These are phyloP conservation scores for Colletotrichum agaves DNA, from an alignment of 2,329 filamentous ascomycete genomes.

Conservation along the genomic window DNA sequence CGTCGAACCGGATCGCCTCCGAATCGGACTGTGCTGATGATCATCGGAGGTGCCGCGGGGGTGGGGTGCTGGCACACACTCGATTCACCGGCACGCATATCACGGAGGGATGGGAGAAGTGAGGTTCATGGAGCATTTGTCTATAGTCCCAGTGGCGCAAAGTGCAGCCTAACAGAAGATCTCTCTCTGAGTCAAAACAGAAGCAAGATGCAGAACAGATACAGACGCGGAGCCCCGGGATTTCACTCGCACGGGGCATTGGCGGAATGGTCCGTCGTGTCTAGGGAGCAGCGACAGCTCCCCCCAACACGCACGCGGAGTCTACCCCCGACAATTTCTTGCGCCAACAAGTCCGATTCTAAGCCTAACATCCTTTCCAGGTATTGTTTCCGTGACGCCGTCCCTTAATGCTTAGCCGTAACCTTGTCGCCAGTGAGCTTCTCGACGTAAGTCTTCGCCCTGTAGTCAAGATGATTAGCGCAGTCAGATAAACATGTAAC, in stretches of 20 bases:
- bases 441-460: constrained; percentile 75
- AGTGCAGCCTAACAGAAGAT: constrained; percentile 7
- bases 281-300: constrained; percentile 9
- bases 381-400: constrained; percentile 47
- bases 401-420: constrained; percentile 74
- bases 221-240: constrained; percentile 31
- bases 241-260: constrained; percentile 32
- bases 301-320: constrained; percentile 19
- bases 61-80: neutral
- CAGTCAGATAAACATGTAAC: neutral
- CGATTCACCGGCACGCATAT: neutral
- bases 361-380: constrained; percentile 30
- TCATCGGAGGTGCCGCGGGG: neutral
- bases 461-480: constrained; percentile 49
- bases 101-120: too few species aligned
- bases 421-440: constrained; percentile 72
- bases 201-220: constrained; percentile 29
- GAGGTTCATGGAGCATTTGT: constrained; percentile 22
- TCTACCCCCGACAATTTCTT: constrained; percentile 11
- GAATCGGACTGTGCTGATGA: neutral
- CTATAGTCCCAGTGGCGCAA: constrained; percentile 24
- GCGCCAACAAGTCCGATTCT: constrained; percentile 11
- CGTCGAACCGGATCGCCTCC: constrained; percentile 16
- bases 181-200: constrained; percentile 24
- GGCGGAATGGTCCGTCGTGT: constrained; percentile 9